Conservation (phyloP, 2,329 filamentous ascomycete genomes). For the Ceratocystis ficicola region DNA sequence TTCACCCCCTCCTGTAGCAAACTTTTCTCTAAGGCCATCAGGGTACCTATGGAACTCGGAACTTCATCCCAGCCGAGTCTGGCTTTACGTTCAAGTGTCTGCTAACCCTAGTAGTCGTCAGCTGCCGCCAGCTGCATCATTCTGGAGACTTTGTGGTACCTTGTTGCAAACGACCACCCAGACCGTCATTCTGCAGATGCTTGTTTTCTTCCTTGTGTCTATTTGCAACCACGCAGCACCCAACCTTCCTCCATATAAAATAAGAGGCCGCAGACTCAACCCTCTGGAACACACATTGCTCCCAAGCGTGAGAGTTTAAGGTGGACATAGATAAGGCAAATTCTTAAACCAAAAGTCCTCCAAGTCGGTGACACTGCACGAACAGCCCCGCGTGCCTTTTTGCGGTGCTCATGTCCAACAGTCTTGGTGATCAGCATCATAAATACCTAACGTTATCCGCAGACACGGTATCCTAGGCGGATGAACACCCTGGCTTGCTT, state of each 20-base stretch:
- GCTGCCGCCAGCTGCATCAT: neutral
- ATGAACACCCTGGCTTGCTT: neutral
- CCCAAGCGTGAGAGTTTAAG: neutral
- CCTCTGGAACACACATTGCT: neutral
- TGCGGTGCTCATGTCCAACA: neutral
- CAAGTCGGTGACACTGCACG: neutral
- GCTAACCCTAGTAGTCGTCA: neutral
- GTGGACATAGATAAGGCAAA: neutral
- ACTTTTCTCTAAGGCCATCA: conserved; percentile 7
- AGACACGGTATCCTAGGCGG: neutral
- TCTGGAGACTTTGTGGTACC: neutral
- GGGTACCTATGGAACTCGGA: neutral
- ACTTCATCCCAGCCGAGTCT: neutral
- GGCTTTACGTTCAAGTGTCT: neutral
- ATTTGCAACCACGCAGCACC: no score
- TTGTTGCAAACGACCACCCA: neutral
- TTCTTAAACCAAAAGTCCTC: neutral
- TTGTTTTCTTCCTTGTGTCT: no score
- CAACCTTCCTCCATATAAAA: no score
- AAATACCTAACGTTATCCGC: neutral
- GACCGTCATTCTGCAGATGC: no score
- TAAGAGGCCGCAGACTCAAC: neutral
- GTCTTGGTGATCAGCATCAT: neutral
- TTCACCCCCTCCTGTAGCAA: neutral
- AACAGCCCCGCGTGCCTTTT: neutral